Percentiles rank a stretch among this genome's conserved stretches.
Evolutionary conservation across 768 basidiomycete genomes (phyloP).

Genomic region (Tulasnella sp.): DNA sequence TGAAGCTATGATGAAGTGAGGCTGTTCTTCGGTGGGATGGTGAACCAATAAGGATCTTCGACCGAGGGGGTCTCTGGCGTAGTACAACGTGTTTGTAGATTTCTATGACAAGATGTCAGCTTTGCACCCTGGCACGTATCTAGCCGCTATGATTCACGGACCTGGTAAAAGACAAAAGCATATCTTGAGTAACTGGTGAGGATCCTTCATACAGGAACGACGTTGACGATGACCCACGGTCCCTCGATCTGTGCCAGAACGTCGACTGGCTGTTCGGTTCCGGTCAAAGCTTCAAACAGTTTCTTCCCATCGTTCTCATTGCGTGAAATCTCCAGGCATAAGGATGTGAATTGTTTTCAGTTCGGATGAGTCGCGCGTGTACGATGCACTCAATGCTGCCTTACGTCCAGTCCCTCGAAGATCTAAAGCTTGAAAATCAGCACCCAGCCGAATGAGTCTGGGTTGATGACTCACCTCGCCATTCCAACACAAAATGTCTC

Average conservation of each 20-base stretch:
- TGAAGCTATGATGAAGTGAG: slow-evolving; percentile 19
- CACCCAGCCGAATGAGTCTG: neutral
- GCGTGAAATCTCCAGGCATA: neutral
- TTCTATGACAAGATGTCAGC: slow-evolving; percentile 1
- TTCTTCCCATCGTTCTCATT: slow-evolving; percentile 41
- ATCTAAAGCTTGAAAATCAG: slow-evolving; percentile 1
- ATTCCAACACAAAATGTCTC: slow-evolving; percentile 40
- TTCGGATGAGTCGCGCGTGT: neutral
- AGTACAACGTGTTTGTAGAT: slow-evolving; percentile 37
- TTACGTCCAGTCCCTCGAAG: slow-evolving; percentile 28
- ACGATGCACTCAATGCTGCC: neutral
- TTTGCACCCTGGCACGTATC: neutral
- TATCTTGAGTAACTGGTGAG: slow-evolving; percentile 32
- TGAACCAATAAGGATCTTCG: slow-evolving; percentile 43
- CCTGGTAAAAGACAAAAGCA: slow-evolving; percentile 43
- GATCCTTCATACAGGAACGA: neutral
- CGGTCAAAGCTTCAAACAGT: slow-evolving; percentile 37
- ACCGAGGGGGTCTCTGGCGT: slow-evolving; percentile 43
- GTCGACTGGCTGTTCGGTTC: neutral
- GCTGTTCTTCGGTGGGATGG: slow-evolving; percentile 37
- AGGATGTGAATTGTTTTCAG: neutral
- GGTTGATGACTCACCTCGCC: slow-evolving; percentile 38
- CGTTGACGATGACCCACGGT: slow-evolving; percentile 34
- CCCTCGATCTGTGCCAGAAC: slow-evolving; percentile 41
- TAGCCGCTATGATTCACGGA: neutral